Conservation (phyloP, 1,139 yeast species). For the Kluyveromyces sp. region DNA sequence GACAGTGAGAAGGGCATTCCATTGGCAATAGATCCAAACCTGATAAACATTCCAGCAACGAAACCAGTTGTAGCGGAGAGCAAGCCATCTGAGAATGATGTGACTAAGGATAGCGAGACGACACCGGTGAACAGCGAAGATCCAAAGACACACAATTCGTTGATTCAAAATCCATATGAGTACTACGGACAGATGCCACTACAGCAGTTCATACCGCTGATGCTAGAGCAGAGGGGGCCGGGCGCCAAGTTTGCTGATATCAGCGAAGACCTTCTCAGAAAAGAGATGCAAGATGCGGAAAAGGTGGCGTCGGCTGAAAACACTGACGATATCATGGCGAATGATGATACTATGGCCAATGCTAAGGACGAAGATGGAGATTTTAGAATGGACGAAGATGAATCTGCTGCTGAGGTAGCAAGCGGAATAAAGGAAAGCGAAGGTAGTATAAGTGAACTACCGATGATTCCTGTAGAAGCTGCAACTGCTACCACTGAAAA, state of each 20-base stretch:
- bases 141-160: slow-evolving; percentile 6
- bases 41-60: slow-evolving; percentile 17
- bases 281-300: slow-evolving; percentile 32
- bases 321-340: slow-evolving; percentile 3
- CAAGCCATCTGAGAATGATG: slow-evolving; percentile 10
- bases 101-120: slow-evolving; percentile 2
- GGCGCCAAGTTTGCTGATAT: slow-evolving; percentile 34
- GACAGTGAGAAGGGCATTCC: slow-evolving; percentile 14
- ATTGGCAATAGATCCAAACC: slow-evolving; percentile 29
- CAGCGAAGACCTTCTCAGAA: slow-evolving; percentile 48
- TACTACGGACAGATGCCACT: slow-evolving; percentile 28
- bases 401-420: not conserved
- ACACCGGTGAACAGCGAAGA: slow-evolving; percentile 6
- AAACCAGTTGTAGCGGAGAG: slow-evolving; percentile 5
- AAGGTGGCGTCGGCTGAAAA: slow-evolving; percentile 8
- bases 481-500: slow-evolving; percentile 6
- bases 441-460: not conserved
- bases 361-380: slow-evolving; percentile 18
- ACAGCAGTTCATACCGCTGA: slow-evolving; percentile 27
- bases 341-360: not conserved
- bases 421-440: not conserved
- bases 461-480: not conserved
- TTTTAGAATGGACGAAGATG: slow-evolving; percentile 11
- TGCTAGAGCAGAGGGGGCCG: slow-evolving; percentile 26
- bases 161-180: slow-evolving; percentile 30